These are phyloP conservation scores for Pyrenophora teres DNA, from an alignment of 2,329 filamentous ascomycete species.

Conservation along the genomic window DNA sequence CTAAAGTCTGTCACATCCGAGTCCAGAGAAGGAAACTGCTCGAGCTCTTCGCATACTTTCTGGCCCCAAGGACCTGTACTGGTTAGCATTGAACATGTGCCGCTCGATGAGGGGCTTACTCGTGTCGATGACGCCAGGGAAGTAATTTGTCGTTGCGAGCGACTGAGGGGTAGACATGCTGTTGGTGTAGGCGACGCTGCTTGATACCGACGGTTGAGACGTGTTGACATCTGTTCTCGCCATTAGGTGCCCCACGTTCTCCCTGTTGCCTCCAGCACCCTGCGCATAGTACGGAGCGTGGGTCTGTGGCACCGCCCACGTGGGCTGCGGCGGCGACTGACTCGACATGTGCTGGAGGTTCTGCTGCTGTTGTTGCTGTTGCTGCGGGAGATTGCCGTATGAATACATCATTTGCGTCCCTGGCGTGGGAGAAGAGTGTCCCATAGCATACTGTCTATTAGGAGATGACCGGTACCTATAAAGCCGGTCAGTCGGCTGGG, in stretches of 20 bases:
- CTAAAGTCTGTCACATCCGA: constrained; percentile 46
- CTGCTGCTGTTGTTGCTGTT: constrained; percentile 31
- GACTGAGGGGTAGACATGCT: constrained; percentile 25
- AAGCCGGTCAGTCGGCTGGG: constrained; percentile 26
- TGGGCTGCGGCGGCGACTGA: constrained; percentile 41
- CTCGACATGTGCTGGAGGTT: constrained; percentile 34
- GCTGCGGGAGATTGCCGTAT: constrained; percentile 35
- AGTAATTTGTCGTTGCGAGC: constrained; percentile 40
- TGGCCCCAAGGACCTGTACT: constrained; percentile 45
- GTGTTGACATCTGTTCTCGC: constrained; percentile 30
- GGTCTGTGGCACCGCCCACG: constrained; percentile 43
- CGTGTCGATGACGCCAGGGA: constrained; percentile 44
- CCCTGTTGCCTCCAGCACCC: constrained; percentile 29
- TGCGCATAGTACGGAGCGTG: constrained; percentile 40
- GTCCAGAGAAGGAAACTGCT: constrained; percentile 47
- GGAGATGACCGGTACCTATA: constrained; percentile 46
- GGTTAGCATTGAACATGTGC: constrained; percentile 23
- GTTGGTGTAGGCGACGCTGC: constrained; percentile 25
- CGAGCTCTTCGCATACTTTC: constrained; percentile 47
- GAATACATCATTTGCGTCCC: constrained; percentile 45
- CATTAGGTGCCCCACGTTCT: constrained; percentile 32
- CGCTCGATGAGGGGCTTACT: constrained; percentile 31
- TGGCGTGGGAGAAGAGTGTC: constrained; percentile 36
- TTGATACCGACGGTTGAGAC: constrained; percentile 32
- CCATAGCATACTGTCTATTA: constrained; percentile 42